Evolutionary conservation across 495 filamentous ascomycete genomes (phyloP).

Genomic region (Lophium mytilinum): DNA sequence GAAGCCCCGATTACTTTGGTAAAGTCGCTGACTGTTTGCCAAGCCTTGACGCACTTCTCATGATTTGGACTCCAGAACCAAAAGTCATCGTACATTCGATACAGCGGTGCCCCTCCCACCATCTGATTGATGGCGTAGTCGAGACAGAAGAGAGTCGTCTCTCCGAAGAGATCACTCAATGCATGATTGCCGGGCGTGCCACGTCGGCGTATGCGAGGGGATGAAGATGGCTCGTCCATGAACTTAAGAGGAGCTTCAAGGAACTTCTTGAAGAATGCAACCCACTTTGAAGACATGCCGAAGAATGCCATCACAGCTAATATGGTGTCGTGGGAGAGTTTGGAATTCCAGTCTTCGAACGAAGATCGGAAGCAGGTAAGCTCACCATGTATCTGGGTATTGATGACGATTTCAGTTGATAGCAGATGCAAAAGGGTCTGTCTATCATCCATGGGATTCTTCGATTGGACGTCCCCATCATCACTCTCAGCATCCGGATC

Average conservation of each 20-base stretch:
- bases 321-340: slow-evolving; percentile 53
- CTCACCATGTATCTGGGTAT: slow-evolving; percentile 47
- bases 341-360: slow-evolving; percentile 55
- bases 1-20: slow-evolving; percentile 46
- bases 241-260: slow-evolving; percentile 55
- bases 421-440: slow-evolving; percentile 53
- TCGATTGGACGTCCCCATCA: slow-evolving; percentile 14
- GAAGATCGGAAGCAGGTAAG: slow-evolving; percentile 55
- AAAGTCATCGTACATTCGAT: slow-evolving; percentile 60
- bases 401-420: slow-evolving; percentile 55
- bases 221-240: slow-evolving; percentile 39
- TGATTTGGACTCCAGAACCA: slow-evolving; percentile 58
- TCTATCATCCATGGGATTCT: slow-evolving; percentile 46
- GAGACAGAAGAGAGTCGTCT: slow-evolving; percentile 55
- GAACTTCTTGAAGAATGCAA: slow-evolving; percentile 53
- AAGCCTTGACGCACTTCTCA: slow-evolving; percentile 47
- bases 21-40: slow-evolving; percentile 49
- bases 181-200: slow-evolving; percentile 55
- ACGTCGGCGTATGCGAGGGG: slow-evolving; percentile 40
- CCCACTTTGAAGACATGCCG: slow-evolving; percentile 51
- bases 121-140: slow-evolving; percentile 58
- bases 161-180: slow-evolving; percentile 52
- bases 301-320: slow-evolving; percentile 50
- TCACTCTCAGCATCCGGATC: background rate
- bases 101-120: slow-evolving; percentile 46